phyloP scores from a whole-genome alignment of 2,329 filamentous ascomycete genomes.

The Colletotrichum sojae region DNA sequence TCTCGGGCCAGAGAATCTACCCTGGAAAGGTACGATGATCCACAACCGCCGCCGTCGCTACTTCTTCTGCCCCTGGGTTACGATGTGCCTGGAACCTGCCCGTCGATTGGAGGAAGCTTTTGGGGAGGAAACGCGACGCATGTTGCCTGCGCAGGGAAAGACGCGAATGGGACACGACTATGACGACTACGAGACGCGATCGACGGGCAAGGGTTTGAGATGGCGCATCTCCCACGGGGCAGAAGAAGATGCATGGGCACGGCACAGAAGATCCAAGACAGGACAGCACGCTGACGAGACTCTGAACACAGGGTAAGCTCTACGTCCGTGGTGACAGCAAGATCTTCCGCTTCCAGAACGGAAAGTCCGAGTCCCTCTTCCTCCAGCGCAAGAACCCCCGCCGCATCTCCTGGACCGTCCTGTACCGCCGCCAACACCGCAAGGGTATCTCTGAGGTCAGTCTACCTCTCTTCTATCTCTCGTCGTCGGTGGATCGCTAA shows the following conservation, averaged over 20 bases:
- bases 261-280: slow-evolving; percentile 17
- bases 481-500: slow-evolving; percentile 50
- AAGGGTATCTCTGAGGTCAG: slow-evolving; percentile 99
- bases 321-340: slow-evolving; percentile 99
- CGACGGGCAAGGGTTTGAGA: slow-evolving; percentile 15
- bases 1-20: slow-evolving; percentile 78
- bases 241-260: neutral
- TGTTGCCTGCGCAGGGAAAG: neutral
- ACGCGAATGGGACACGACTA: neutral
- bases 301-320: slow-evolving; percentile 87
- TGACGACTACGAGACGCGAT: neutral
- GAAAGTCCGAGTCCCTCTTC: slow-evolving; percentile 99
- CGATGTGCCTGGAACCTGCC: neutral
- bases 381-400: slow-evolving; percentile 99
- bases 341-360: slow-evolving; percentile 99
- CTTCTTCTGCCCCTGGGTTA: neutral
- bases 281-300: slow-evolving; percentile 46
- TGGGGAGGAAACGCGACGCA: neutral
- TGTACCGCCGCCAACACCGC: slow-evolving; percentile 99
- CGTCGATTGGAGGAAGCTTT: slow-evolving; percentile 24
- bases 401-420: slow-evolving; percentile 98
- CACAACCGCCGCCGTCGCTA: neutral
- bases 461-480: slow-evolving; percentile 37
- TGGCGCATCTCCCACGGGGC: neutral
- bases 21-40: slow-evolving; percentile 73